Base-by-base conservation (phyloP, 805 yeast species). In the Candida awuae region DNA sequence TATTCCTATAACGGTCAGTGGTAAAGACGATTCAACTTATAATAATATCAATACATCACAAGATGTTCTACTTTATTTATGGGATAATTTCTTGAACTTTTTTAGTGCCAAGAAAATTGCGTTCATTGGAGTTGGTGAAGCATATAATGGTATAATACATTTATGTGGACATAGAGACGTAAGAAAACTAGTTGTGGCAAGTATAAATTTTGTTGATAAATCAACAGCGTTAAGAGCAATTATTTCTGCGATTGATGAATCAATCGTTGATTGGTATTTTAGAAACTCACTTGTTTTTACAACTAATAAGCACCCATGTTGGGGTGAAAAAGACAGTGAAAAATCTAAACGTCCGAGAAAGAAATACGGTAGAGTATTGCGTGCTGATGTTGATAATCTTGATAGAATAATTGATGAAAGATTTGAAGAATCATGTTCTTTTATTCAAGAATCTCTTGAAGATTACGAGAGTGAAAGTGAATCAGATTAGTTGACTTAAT, bases 61-160 rank as follows among this genome's bases (percentile, higher is more conserved):
- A 56, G 96, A 87, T 51, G 67, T 83, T 1, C 54, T 86, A 32
- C 58, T 84, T 9, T 83, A 83, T 55, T 52, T 92, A 14, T 92
- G 97, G 96, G 97, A 90, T 57, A 84, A 87, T 56, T 86, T 84
- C 53, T 63, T 92, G 37, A 77, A 81, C 44, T 84, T 80, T 55
- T 84, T 87, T 49, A 72, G 73, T 38, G 75, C 84, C 32, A 65
- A 75, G 32, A 84, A 83, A 47, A 57, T 92, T 23, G 79, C 84
- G 1, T 77, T 90, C 55, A 71, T 88, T 28, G 97, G 97, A 7
- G 73, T 82, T 47, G 98, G 98, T 29, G 94, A 86, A 41, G 78
- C 96, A 0, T 83, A 84, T 52, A 80, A 84, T 32, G 85, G 95
- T 2, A 72, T 88, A 33, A 88, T 90, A 1, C 92, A 88, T 59